Percentiles rank a stretch among this genome's conserved stretches.
phyloP scores from a whole-genome alignment of 495 filamentous ascomycete genomes.

The Massariosphaeria phaeospora region DNA sequence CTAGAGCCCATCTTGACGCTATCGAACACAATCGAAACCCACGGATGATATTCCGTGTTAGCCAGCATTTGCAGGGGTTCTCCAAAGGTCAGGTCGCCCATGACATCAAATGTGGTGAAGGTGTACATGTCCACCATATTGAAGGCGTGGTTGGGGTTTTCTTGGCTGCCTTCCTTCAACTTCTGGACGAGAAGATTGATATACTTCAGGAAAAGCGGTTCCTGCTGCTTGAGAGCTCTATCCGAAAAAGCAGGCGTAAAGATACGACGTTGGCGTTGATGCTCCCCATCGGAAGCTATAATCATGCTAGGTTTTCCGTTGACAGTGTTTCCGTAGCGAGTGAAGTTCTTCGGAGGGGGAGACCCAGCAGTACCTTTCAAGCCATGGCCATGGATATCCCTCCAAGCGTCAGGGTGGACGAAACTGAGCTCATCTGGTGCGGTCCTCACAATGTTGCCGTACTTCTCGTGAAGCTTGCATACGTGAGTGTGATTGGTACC shows the following conservation, averaged over 20 bases:
- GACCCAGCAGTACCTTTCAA: conserved; percentile 26
- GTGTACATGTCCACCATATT: conserved; percentile 36
- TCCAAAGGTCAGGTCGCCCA: conserved; percentile 34
- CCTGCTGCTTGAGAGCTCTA: conserved; percentile 46
- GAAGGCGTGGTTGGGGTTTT: conserved; percentile 11
- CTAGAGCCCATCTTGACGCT: conserved; percentile 19
- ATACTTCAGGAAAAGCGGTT: conserved; percentile 42
- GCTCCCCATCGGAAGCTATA: conserved; percentile 33
- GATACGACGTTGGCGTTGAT: conserved; percentile 29
- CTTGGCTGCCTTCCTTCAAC: conserved; percentile 21
- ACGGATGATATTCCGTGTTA: conserved; percentile 26
- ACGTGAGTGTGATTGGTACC: not conserved
- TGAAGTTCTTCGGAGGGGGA: conserved; percentile 40
- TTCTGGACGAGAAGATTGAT: conserved; percentile 39
- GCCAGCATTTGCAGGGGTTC: conserved; percentile 29
- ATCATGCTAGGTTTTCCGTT: conserved; percentile 25
- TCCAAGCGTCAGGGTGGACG: conserved; percentile 48
- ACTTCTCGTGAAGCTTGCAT: conserved; percentile 33
- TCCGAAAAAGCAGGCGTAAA: conserved; percentile 39
- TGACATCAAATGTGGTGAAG: conserved; percentile 37
- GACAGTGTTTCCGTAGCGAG: conserved; percentile 33
- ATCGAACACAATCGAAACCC: conserved; percentile 29
- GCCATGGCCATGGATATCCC: conserved; percentile 53
- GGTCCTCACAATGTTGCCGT: conserved; percentile 52
- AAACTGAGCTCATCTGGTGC: conserved; percentile 54